These are phyloP conservation scores for Circinella minor DNA, from an alignment of 371 early-diverging fungal species.

Conservation along the genomic window DNA sequence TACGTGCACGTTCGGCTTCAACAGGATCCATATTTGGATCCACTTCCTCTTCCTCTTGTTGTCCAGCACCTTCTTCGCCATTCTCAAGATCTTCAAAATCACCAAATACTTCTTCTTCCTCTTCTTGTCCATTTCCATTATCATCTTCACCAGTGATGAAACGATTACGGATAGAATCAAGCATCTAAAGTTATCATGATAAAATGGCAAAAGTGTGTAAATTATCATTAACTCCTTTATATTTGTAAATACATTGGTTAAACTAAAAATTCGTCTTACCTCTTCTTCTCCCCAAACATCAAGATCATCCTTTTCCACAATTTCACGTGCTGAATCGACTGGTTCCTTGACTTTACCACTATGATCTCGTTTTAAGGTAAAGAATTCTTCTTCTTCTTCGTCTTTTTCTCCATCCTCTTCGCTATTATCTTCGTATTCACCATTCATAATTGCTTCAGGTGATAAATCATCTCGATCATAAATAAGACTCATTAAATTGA, in stretches of 20 bases:
- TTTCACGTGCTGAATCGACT: constrained; percentile 28
- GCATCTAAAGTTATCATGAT: constrained; percentile 24
- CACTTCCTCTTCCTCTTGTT: constrained; percentile 33
- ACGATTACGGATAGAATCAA: constrained; percentile 75
- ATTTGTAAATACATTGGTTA: no score
- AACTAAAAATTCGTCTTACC: constrained; percentile 22
- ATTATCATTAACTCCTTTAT: not conserved
- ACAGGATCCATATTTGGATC: constrained; percentile 40
- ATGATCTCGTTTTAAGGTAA: constrained; percentile 60
- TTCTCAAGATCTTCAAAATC: constrained; percentile 94
- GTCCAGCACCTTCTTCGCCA: constrained; percentile 49
- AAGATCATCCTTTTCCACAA: constrained; percentile 69
- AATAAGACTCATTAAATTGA: constrained; percentile 87
- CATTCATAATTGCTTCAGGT: constrained; percentile 59
- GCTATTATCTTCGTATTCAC: constrained; percentile 45
- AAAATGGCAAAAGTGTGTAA: not conserved
- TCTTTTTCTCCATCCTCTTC: constrained; percentile 45
- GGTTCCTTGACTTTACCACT: constrained; percentile 17
- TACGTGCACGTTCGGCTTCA: constrained; percentile 60
- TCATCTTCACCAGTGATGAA: constrained; percentile 84
- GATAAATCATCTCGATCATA: constrained; percentile 66
- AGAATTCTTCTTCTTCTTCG: constrained; percentile 68
- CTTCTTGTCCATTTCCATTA: constrained; percentile 37
- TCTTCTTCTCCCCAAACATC: constrained; percentile 78
- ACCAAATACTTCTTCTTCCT: constrained; percentile 73